Evolutionary conservation across 2,329 filamentous ascomycete genomes (phyloP).

Genomic region (Alternaria triticina): DNA sequence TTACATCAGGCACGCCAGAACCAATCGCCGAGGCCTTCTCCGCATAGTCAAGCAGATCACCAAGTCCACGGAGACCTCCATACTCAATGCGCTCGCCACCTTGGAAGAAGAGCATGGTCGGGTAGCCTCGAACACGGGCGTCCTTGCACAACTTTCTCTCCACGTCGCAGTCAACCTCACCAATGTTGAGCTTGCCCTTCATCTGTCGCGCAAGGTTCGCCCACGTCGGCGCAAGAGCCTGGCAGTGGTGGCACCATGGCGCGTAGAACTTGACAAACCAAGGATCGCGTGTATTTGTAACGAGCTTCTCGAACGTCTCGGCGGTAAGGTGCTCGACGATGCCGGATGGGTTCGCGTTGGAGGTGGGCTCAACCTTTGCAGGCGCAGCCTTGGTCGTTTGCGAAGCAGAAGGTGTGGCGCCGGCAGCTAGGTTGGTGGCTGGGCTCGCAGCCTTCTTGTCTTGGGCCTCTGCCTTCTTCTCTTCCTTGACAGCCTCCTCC

Average conservation of each 20-base stretch:
- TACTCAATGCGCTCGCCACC: slow-evolving; percentile 93
- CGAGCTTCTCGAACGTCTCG: slow-evolving; percentile 83
- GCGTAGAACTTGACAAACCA: slow-evolving; percentile 99
- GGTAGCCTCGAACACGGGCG: slow-evolving; percentile 77
- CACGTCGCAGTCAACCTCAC: slow-evolving; percentile 92
- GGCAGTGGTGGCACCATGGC: slow-evolving; percentile 96
- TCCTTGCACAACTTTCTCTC: slow-evolving; percentile 93
- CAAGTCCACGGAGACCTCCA: slow-evolving; percentile 85
- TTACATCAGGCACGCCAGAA: slow-evolving; percentile 79
- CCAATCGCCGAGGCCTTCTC: slow-evolving; percentile 83
- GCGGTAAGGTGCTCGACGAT: slow-evolving; percentile 76
- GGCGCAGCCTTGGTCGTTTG: slow-evolving; percentile 36
- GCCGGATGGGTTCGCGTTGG: slow-evolving; percentile 72
- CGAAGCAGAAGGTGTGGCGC: slow-evolving; percentile 24
- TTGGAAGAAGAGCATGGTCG: slow-evolving; percentile 91
- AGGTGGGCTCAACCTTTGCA: slow-evolving; percentile 29
- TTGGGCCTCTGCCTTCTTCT: slow-evolving; percentile 28
- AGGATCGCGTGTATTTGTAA: slow-evolving; percentile 85
- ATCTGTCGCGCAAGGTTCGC: slow-evolving; percentile 87
- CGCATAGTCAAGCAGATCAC: slow-evolving; percentile 86
- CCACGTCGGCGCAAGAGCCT: slow-evolving; percentile 91
- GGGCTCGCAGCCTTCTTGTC: slow-evolving; percentile 7
- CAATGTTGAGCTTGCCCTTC: slow-evolving; percentile 87
- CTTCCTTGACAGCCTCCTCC: slow-evolving; percentile 45
- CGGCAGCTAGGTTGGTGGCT: background rate